Evolutionary conservation across 2,329 filamentous ascomycete genomes (phyloP).

Genomic region (Alternaria alternata): DNA sequence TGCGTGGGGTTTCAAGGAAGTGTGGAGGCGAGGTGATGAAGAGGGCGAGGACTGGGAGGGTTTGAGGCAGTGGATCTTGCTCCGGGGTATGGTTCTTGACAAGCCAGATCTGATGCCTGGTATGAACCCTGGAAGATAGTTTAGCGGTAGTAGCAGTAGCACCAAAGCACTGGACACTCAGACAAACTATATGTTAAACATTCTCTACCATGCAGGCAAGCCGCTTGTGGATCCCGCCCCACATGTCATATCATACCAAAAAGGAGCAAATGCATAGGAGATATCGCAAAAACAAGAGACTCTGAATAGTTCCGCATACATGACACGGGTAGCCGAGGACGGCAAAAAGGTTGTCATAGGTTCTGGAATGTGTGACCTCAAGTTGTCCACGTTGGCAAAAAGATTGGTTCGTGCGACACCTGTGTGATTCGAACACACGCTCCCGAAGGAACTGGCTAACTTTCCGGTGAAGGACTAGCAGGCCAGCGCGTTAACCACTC

Average conservation of each 20-base stretch:
- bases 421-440: slow-evolving; percentile 42
- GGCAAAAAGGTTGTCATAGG: not conserved
- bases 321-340: not conserved
- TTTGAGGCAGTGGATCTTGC: slow-evolving; percentile 81
- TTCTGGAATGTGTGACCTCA: not conserved
- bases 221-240: not conserved
- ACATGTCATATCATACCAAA: not conserved
- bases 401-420: slow-evolving; percentile 27
- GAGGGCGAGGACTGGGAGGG: slow-evolving; percentile 89
- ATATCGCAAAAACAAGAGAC: not conserved
- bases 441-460: slow-evolving; percentile 41
- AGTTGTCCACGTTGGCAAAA: not conserved
- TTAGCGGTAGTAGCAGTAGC: not conserved
- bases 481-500: slow-evolving; percentile 40
- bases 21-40: slow-evolving; percentile 83
- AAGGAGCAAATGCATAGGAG: not conserved
- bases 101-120: slow-evolving; percentile 90
- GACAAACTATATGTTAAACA: not conserved
- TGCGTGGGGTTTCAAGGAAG: slow-evolving; percentile 90
- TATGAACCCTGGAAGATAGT: slow-evolving; percentile 66
- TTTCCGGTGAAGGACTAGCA: slow-evolving; percentile 28
- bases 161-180: not conserved
- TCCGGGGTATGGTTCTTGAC: slow-evolving; percentile 89
- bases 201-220: not conserved
- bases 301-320: not conserved